These are phyloP conservation scores for Fomitopsis palustris DNA, from an alignment of 1,284 basidiomycete genomes.

Conservation along the genomic window DNA sequence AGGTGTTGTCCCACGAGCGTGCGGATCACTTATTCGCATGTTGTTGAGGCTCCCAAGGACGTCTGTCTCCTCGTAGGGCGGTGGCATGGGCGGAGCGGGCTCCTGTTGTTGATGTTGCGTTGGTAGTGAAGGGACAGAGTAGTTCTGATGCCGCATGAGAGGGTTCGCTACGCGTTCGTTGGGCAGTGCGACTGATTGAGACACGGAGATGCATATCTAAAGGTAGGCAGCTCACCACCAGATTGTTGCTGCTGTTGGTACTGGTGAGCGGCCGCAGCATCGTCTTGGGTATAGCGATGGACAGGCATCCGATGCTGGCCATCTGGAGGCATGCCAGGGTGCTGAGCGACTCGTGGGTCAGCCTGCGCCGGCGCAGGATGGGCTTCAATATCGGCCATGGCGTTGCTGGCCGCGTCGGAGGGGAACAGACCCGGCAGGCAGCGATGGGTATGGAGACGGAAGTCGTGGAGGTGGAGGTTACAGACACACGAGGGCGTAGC, in stretches of 20 bases:
- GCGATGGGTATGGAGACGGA: background rate
- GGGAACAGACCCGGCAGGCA: background rate
- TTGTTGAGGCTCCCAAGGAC: constrained; percentile 46
- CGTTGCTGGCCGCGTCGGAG: background rate
- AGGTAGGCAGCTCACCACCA: constrained; percentile 16
- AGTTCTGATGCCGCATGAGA: constrained; percentile 31
- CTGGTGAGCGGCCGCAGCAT: background rate
- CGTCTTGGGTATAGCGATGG: constrained; percentile 11
- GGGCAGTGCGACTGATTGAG: constrained; percentile 8
- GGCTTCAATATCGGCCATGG: constrained; percentile 18
- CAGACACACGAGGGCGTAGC: background rate
- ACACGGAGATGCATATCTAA: constrained; percentile 8
- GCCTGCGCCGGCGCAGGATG: constrained; percentile 11
- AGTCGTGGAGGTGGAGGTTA: background rate
- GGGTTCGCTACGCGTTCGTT: constrained; percentile 13
- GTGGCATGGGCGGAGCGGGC: constrained; percentile 26
- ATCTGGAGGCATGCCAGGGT: constrained; percentile 16
- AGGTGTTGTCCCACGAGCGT: constrained; percentile 16
- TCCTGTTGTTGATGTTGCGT: constrained; percentile 31
- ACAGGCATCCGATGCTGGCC: constrained; percentile 13
- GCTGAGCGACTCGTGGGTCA: constrained; percentile 15
- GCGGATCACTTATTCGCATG: constrained; percentile 42
- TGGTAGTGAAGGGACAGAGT: constrained; percentile 37
- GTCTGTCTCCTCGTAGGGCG: constrained; percentile 39
- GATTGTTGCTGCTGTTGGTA: constrained; percentile 8